Evolutionary conservation across 345 rosid genomes (phyloP).

Genomic region (Durio zibethinus): DNA sequence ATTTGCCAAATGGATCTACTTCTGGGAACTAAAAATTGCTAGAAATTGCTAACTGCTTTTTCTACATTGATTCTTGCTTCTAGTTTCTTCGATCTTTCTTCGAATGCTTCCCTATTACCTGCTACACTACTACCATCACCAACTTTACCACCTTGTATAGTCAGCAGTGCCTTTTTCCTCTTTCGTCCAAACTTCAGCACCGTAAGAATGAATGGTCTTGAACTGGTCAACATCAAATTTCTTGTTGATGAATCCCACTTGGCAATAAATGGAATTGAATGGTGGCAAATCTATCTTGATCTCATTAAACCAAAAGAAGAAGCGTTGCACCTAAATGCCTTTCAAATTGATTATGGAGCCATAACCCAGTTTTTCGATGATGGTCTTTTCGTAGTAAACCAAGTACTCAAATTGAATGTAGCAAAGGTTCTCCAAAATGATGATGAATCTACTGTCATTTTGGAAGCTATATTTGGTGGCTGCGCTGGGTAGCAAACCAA

Average conservation of each 20-base stretch:
- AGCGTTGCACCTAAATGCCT: constrained; percentile 76
- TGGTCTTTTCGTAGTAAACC: constrained; percentile 64
- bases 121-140: no score
- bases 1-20: no score
- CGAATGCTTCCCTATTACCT: no score
- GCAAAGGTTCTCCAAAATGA: constrained; percentile 50
- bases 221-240: constrained; percentile 80
- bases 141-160: no score
- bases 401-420: constrained; percentile 74
- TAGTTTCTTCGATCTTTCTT: no score
- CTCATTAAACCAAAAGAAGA: constrained; percentile 76
- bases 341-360: constrained; percentile 69
- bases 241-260: constrained; percentile 81
- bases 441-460: constrained; percentile 60
- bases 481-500: constrained; percentile 65
- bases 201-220: constrained; percentile 72
- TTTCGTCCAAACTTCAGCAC: constrained; percentile 32
- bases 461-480: constrained; percentile 57
- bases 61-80: no score
- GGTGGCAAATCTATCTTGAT: constrained; percentile 95
- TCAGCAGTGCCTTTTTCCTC: no score
- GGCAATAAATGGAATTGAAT: constrained; percentile 73
- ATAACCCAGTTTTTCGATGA: constrained; percentile 63
- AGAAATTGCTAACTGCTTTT: no score
- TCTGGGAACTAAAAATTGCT: no score